phyloP scores from a whole-genome alignment of 352 stramenopile species.

The Phytophthora hibernalis region DNA sequence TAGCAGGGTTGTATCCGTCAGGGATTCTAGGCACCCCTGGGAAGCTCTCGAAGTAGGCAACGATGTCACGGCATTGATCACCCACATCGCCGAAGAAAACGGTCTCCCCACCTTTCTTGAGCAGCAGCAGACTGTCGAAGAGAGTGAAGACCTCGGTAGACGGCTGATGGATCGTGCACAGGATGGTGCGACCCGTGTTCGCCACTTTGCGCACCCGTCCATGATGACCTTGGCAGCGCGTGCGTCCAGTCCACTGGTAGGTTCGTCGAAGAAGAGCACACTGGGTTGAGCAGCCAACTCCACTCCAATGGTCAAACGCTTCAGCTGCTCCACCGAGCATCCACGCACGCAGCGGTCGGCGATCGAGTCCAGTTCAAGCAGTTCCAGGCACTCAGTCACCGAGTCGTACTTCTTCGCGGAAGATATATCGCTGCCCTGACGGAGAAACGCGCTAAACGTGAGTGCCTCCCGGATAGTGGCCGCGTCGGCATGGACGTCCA shows the following conservation, averaged over 20 bases:
- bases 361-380: constrained; percentile 49
- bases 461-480: constrained; percentile 89
- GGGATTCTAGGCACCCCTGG: constrained; percentile 50
- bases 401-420: constrained; percentile 42
- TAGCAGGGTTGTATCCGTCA: constrained; percentile 56
- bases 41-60: constrained; percentile 61
- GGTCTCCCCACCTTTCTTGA: constrained; percentile 59
- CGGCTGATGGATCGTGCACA: constrained; percentile 93
- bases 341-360: constrained; percentile 47
- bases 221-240: constrained; percentile 86
- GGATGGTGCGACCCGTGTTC: constrained; percentile 65
- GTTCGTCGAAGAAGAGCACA: constrained; percentile 89
- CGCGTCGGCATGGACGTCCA: constrained; percentile 85
- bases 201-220: constrained; percentile 86
- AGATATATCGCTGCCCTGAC: constrained; percentile 48
- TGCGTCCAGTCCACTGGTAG: constrained; percentile 86
- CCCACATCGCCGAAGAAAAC: constrained; percentile 59
- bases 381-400: constrained; percentile 49
- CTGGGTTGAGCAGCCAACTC: constrained; percentile 88
- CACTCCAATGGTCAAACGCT: constrained; percentile 79
- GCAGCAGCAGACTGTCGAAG: constrained; percentile 84
- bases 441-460: constrained; percentile 86
- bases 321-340: constrained; percentile 52
- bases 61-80: constrained; percentile 19
- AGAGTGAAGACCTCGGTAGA: constrained; percentile 84